Base-by-base conservation (phyloP, 495 filamentous ascomycete genomes). In the Cetradonia linearis region DNA sequence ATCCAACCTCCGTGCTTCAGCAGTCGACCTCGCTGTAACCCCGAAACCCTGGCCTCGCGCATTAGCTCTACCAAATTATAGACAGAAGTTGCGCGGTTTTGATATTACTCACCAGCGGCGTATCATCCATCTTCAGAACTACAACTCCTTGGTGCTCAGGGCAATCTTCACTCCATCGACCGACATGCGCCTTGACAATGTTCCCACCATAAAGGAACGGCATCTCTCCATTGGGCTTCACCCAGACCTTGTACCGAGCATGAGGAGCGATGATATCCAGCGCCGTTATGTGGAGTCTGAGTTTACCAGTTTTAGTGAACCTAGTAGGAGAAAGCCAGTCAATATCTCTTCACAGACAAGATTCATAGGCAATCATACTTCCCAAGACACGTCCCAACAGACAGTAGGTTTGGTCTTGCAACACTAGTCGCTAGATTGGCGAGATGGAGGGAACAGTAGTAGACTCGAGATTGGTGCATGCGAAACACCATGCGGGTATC, bases 191-290 rank as follows among this genome's bases (percentile, higher is more conserved):
- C 73, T 95, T 95, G 47, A 93, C 81, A 28, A 96, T 78, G 69
- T 94, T 86, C 31, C 86, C 85, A 34, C 91, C 93, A 72, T 98
- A 98, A 16, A 74, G 71, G 89, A 95, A 53, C 38, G 91, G 89
- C 87, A 95, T 93, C 71, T 90, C 89, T 50, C 94, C 93, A 74
- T 99, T 99, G 27, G 83, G 71, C 73, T 94, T 94, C 60, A 99
- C 84, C 88, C 88, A 96, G 57, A 96, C 81, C 80, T 96, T 96
- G 71, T 93, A 89, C 36, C 95, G 78, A 27, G 93, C 91, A 72
- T 95, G 86, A 42, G 87, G 82, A 23, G 91, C 86, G 61, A 99
- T 83, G 56, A 95, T 81, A 63, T 89, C 85, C 56, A 97, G 79
- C 5, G 88, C 86, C 1, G 88, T 92, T 68, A 93, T 84, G 70